Evolutionary conservation across 352 stramenopile species (phyloP).

Genomic region (Phytophthora cryptogea): DNA sequence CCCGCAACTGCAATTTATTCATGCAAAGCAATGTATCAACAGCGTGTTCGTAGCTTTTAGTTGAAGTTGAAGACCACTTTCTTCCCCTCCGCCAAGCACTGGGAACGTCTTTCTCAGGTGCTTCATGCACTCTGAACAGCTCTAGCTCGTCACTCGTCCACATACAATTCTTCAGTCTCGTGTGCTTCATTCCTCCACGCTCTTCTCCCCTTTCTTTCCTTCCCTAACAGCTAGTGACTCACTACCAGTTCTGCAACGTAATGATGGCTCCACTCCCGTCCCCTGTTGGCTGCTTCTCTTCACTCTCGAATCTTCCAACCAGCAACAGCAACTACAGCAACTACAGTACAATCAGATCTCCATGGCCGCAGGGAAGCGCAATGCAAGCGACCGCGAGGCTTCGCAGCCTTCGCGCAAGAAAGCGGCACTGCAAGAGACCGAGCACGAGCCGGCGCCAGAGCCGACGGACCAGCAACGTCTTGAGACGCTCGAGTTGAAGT

Average conservation of each 20-base stretch:
- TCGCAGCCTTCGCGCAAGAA: slow-evolving; percentile 13
- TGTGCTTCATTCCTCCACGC: not conserved
- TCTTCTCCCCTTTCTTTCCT: no score
- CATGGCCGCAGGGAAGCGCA: slow-evolving; percentile 7
- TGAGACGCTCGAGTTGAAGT: slow-evolving; percentile 14
- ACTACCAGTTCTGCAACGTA: not conserved
- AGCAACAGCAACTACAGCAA: not conserved
- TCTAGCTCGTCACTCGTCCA: not conserved
- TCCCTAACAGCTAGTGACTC: not conserved
- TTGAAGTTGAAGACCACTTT: no score
- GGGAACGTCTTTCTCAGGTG: no score
- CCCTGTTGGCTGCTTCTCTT: not conserved
- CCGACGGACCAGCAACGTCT: slow-evolving; percentile 11
- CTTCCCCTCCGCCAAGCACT: no score
- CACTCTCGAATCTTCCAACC: not conserved
- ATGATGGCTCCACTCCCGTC: not conserved
- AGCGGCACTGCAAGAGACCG: slow-evolving; percentile 1
- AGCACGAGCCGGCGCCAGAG: slow-evolving; percentile 15
- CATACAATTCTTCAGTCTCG: not conserved
- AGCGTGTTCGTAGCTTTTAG: no score
- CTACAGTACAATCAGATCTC: no score
- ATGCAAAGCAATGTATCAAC: no score
- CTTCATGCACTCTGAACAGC: no score
- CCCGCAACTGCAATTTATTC: no score
- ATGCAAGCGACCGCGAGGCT: not conserved